Conservation (phyloP, 2,329 filamentous ascomycete genomes). For the Aspergillus quadricinctus region DNA sequence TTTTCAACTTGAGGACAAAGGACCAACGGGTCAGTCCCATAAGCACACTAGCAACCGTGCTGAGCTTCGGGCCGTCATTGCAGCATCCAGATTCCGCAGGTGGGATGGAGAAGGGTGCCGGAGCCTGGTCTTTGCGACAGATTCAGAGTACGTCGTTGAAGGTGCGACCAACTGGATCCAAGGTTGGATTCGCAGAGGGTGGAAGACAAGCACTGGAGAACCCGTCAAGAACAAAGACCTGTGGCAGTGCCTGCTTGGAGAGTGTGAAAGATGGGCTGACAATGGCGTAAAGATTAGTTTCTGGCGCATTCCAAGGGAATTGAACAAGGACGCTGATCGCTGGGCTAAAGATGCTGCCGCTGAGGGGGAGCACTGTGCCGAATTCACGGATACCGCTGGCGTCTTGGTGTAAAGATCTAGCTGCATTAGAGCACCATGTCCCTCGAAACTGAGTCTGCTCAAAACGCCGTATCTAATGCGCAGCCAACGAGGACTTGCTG, state of each 20-base stretch:
- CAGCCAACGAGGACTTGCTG: no score
- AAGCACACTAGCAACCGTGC: slow-evolving; percentile 51
- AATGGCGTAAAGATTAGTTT: slow-evolving; percentile 39
- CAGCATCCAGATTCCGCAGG: slow-evolving; percentile 42
- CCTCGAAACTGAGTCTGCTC: no score
- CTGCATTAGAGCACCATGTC: no score
- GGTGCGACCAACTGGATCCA: slow-evolving; percentile 43
- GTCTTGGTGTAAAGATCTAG: not conserved
- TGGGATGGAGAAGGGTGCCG: slow-evolving; percentile 45
- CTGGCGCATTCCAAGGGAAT: slow-evolving; percentile 46
- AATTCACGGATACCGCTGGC: not conserved
- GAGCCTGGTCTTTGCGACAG: slow-evolving; percentile 50
- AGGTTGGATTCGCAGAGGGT: slow-evolving; percentile 45
- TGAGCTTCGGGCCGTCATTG: slow-evolving; percentile 53
- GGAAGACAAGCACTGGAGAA: slow-evolving; percentile 35
- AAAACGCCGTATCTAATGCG: no score
- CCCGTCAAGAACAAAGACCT: slow-evolving; percentile 50
- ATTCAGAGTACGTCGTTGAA: slow-evolving; percentile 50
- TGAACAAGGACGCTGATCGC: slow-evolving; percentile 42
- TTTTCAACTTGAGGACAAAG: slow-evolving; percentile 41
- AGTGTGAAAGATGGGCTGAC: slow-evolving; percentile 30
- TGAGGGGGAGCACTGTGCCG: not conserved
- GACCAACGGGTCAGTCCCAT: slow-evolving; percentile 37
- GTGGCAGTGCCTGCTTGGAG: slow-evolving; percentile 48
- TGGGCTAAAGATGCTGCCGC: slow-evolving; percentile 33